A percentile compares a stretch with the other conserved stretches of the same genome.
Conservation (phyloP, 129 eudicot genomes). For the Helichrysum umbraculigerum region DNA sequence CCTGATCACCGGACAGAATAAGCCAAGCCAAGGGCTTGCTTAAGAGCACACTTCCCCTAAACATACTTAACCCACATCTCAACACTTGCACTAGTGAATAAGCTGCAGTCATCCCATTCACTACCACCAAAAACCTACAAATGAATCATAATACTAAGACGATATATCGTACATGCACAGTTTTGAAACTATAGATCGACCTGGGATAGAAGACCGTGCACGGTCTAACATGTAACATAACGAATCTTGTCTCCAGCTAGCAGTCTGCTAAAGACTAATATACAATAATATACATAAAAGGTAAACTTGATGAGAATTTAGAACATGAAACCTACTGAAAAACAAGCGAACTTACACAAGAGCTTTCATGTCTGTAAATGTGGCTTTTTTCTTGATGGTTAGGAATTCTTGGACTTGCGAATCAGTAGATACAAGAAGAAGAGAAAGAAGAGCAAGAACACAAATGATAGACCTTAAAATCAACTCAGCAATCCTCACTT, state of each 20-base stretch:
- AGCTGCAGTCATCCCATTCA: constrained; percentile 73
- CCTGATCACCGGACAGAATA: constrained; percentile 87
- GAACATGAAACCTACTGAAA: neutral
- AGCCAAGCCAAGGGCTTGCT: constrained; percentile 87
- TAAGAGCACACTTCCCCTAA: constrained; percentile 66
- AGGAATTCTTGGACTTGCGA: constrained; percentile 66
- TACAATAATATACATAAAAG: too few species aligned
- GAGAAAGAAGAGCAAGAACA: constrained; percentile 60
- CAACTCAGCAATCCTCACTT: constrained; percentile 64
- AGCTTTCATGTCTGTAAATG: constrained; percentile 73
- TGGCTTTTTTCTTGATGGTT: constrained; percentile 61
- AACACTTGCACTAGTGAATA: constrained; percentile 65
- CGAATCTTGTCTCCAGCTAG: too few species aligned
- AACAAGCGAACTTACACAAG: constrained; percentile 47
- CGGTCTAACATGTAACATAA: too few species aligned
- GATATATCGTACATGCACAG: too few species aligned
- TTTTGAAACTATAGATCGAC: too few species aligned
- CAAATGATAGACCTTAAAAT: constrained; percentile 53
- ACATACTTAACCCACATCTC: constrained; percentile 69
- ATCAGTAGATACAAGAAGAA: constrained; percentile 63
- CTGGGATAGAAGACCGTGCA: too few species aligned
- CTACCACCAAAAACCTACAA: constrained; percentile 65
- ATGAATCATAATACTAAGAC: neutral
- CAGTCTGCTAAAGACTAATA: too few species aligned
- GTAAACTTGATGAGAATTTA: neutral